A percentile compares a stretch with the other conserved stretches of the same genome.
Conservation (phyloP, 495 filamentous ascomycete species). For the Daldinia grandis region DNA sequence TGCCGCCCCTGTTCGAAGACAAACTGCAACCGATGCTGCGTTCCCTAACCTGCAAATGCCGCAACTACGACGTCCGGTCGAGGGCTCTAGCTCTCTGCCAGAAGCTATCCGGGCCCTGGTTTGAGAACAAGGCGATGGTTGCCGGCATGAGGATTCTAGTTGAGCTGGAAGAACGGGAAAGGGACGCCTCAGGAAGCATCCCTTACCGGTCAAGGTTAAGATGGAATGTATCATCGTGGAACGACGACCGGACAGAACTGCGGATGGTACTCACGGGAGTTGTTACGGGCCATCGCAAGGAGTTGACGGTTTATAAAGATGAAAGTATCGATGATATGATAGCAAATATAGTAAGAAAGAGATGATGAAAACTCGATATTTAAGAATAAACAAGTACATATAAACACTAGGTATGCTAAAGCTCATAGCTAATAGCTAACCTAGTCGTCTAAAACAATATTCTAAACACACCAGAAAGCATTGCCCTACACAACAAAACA, state of each 20-base stretch:
- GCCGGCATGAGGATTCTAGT: conserved; percentile 13
- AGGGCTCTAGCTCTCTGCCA: conserved; percentile 18
- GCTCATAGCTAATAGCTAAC: not conserved
- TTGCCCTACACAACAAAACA: no score
- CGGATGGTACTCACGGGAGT: conserved; percentile 11
- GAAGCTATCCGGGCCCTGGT: conserved; percentile 24
- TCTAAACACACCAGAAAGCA: not conserved
- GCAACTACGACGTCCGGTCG: conserved; percentile 7
- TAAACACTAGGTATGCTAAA: not conserved
- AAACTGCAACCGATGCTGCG: conserved; percentile 25
- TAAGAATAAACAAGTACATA: not conserved
- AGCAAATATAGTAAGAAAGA: not conserved
- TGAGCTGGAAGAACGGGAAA: conserved; percentile 16
- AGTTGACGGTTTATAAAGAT: conserved; percentile 3
- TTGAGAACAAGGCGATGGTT: conserved; percentile 21
- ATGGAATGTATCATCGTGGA: conserved; percentile 21
- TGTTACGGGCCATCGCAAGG: conserved; percentile 18
- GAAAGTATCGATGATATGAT: conserved; percentile 14
- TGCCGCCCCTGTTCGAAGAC: conserved; percentile 29
- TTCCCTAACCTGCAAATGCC: conserved; percentile 15
- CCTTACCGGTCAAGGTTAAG: conserved; percentile 13
- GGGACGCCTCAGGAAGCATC: conserved; percentile 14
- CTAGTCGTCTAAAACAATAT: not conserved
- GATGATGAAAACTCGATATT: not conserved
- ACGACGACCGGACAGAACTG: conserved; percentile 25